Evolutionary conservation across 2,329 filamentous ascomycete genomes (phyloP).

Genomic region (Elsinoe batatas): DNA sequence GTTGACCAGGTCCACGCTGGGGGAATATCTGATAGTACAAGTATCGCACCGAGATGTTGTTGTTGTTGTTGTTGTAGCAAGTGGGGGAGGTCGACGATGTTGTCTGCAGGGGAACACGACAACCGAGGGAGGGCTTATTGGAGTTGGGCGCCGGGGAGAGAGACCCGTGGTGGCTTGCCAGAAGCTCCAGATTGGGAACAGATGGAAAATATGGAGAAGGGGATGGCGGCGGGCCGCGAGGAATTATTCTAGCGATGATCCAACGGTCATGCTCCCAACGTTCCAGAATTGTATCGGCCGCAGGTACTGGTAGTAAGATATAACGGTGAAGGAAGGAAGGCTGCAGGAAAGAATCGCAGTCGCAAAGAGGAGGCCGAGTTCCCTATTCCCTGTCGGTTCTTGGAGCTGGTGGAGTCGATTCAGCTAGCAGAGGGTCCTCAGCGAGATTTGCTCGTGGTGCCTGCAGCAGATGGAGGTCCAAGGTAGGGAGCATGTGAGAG

Average conservation of each 20-base stretch:
- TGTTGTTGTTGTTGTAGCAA: background rate
- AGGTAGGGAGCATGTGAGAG: background rate
- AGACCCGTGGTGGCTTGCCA: constrained; percentile 6
- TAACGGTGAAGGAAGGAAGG: constrained; percentile 3
- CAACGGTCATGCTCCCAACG: constrained; percentile 9
- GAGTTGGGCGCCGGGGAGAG: background rate
- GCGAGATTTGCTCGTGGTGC: background rate
- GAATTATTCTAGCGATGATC: constrained; percentile 9
- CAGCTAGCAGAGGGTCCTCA: background rate
- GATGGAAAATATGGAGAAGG: constrained; percentile 7
- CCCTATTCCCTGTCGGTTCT: background rate
- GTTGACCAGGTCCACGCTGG: background rate
- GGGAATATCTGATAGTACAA: background rate
- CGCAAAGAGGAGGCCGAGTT: constrained; percentile 1
- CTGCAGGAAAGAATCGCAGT: background rate
- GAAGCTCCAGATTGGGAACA: constrained; percentile 8
- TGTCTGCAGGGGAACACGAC: constrained; percentile 8
- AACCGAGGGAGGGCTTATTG: constrained; percentile 4
- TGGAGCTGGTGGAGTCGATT: background rate
- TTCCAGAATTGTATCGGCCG: constrained; percentile 11
- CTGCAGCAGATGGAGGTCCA: background rate
- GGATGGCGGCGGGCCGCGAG: background rate
- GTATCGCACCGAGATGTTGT: background rate
- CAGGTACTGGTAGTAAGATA: constrained; percentile 1
- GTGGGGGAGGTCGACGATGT: background rate